Conservation (phyloP, 108 stramenopile genomes). For the Pseudonitzschia pungens region DNA sequence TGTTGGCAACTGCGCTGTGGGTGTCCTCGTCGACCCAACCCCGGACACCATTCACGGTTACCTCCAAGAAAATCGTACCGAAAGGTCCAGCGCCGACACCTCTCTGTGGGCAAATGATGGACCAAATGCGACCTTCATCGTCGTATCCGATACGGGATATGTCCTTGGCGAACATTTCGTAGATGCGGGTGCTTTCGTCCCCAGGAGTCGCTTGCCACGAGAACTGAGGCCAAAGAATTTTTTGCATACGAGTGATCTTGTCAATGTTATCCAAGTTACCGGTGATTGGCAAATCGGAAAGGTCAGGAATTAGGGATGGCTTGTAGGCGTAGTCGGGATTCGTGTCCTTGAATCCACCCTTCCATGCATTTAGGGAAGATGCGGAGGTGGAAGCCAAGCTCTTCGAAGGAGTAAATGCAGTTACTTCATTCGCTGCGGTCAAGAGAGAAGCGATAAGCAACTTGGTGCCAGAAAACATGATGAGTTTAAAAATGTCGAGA, state of each 20-base stretch:
- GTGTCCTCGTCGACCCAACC: background rate
- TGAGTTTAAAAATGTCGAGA: too few relatives aligned
- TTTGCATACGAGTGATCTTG: conserved; percentile 3
- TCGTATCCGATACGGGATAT: conserved; percentile 5
- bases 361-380: background rate
- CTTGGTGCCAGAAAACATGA: too few relatives aligned
- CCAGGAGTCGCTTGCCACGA: background rate
- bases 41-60: conserved; percentile 2
- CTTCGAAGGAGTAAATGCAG: too few relatives aligned
- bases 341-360: background rate
- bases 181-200: background rate
- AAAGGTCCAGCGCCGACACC: background rate
- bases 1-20: background rate
- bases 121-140: background rate
- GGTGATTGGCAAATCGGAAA: background rate
- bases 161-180: background rate
- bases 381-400: too few relatives aligned
- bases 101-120: background rate
- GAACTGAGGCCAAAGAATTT: background rate
- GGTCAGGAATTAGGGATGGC: background rate
- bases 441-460: too few relatives aligned
- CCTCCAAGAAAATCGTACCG: background rate
- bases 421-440: too few relatives aligned
- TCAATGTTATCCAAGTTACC: background rate
- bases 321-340: background rate